Evolutionary conservation across 805 yeast genomes (phyloP), one percentile per base, ranked within the genome.

Genomic region (Kregervanrija pseudodelftensis): DNA sequence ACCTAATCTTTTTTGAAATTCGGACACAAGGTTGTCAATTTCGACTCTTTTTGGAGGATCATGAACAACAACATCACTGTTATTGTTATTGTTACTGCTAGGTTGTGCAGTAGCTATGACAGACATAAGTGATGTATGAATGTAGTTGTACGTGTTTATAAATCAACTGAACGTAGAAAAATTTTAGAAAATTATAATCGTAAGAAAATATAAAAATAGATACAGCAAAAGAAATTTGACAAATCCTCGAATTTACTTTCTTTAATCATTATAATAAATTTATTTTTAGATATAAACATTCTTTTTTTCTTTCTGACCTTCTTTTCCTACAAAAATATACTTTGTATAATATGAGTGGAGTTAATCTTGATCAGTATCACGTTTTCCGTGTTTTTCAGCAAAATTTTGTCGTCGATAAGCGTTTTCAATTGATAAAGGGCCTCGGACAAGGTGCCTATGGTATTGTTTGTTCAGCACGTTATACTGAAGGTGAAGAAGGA

Each of bases 361-460:
- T 7, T 8, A 44, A 48, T 36, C 34, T 40, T 8, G 59, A 59
- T 37, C 63, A 60, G 41, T 62, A 63, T 44, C 65, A 61, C 46
- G 58, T 53, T 2, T 62, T 61, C 36, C 51, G 80, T 53, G 90
- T 85, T 35, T 84, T 78, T 67, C 85, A 85, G 59, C 99, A 93
- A 66, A 96, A 88, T 60, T 93, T 93, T 63, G 79, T 90, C 37
- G 90, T 93, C 46, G 98, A 93, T 64, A 79, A 79, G 52, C 70
- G 96, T 43, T 88, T 91, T 62, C 86, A 88, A 59, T 75, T 93
- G 54, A 87, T 88, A 47, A 86, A 90, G 58, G 98, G 93, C 55
- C 75, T 93, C 35, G 99, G 99, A 5, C 97, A 93, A 56, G 99
- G 99, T 11, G 98, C 99, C 1, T 93, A 93, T 59, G 99, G 99